These are phyloP conservation scores for Colletotrichum liriopes DNA, from an alignment of 2,329 filamentous ascomycete genomes.

Conservation along the genomic window DNA sequence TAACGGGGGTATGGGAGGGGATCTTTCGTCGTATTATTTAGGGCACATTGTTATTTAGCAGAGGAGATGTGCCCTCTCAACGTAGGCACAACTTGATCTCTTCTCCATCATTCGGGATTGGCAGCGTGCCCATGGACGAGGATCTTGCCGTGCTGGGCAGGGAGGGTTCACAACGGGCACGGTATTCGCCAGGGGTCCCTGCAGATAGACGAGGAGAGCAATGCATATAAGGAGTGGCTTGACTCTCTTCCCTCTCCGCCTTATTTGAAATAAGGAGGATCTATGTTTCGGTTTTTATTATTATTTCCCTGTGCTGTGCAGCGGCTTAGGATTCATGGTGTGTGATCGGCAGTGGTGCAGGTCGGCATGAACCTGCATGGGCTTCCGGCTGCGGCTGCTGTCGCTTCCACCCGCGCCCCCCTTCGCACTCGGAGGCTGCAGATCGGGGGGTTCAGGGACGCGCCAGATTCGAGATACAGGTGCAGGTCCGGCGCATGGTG, in stretches of 20 bases:
- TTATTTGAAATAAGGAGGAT: too few relatives aligned
- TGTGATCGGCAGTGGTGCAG: not conserved
- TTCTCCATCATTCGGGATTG: too few relatives aligned
- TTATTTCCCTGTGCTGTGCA: too few relatives aligned
- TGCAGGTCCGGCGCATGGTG: too few relatives aligned
- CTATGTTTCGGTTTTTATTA: too few relatives aligned
- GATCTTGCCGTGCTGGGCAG: not conserved
- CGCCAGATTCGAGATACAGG: too few relatives aligned
- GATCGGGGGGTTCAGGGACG: too few relatives aligned
- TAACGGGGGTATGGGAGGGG: not conserved
- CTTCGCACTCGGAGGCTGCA: not conserved
- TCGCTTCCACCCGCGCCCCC: not conserved
- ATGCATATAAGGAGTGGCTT: not conserved
- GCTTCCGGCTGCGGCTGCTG: not conserved
- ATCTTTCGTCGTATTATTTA: not conserved
- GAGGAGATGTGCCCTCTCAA: not conserved
- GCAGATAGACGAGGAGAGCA: not conserved
- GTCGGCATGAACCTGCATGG: not conserved
- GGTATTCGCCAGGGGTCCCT: not conserved
- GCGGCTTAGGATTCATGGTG: too few relatives aligned
- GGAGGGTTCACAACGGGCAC: not conserved
- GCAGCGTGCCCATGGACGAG: not conserved
- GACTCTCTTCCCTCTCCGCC: too few relatives aligned
- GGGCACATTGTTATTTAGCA: not conserved
- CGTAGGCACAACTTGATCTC: not conserved